Evolutionary conservation across 2,329 filamentous ascomycete species (phyloP), one percentile per base, ranked within the genome.

Genomic region (Beauveria bassiana): DNA sequence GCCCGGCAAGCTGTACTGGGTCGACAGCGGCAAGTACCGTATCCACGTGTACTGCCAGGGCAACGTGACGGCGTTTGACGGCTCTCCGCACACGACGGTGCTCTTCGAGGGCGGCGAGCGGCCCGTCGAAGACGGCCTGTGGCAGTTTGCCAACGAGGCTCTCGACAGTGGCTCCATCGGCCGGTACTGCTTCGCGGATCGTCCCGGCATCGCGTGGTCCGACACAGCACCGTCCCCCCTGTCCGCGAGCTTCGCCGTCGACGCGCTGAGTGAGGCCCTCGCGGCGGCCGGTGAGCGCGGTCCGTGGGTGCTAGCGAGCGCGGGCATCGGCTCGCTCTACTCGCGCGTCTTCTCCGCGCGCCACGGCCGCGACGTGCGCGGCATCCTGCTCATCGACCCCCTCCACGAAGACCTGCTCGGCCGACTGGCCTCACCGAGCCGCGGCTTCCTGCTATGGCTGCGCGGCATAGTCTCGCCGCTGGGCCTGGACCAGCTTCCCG

Each of bases 151-250:
- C 12, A 85, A 92, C 63, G 81, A 86, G 61, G 86, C 89, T 1
- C 79, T 92, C 65, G 80, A 85, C 65, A 95, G 95, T 68, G 90
- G 91, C 45, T 90, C 88, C 51, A 95, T 99, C 68, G 79, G 81
- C 61, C 86, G 93, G 63, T 98, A 96, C 77, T 99, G 95, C 80
- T 97, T 96, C 74, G 93, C 91, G 71, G 95, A 99, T 72, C 88
- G 95, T 24, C 95, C 95, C 1, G 95, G 95, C 1, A 83, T 93
- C 61, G 93, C 84, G 7, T 96, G 91, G 80, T 86, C 83, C 52
- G 95, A 99, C 74, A 93, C 95, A 61, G 92, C 93, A 0, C 95
- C 95, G 2, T 97, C 93, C 6, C 95, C 95, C 0, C 87, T 96
- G 68, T 96, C 91, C 5, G 93, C 91, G 5, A 92, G 93, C 49